Base-by-base conservation (phyloP, 306 rosid genomes). In the Abrus pulchellus region DNA sequence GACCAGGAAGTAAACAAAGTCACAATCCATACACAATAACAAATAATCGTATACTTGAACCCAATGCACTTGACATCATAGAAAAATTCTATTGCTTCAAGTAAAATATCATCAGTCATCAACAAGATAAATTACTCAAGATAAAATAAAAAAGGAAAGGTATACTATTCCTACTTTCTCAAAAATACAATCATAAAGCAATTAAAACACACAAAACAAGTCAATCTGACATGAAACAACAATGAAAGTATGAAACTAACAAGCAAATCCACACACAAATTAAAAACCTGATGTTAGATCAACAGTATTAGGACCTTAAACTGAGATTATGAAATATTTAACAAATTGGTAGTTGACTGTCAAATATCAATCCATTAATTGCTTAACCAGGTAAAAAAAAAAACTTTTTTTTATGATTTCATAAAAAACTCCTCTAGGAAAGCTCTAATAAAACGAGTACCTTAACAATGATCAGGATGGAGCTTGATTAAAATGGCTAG, bases 81-180 rank as follows among this genome's bases (percentile, higher is more conserved):
- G 7, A 78, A 49, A 30, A 3, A 45, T 78, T 78, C 54, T 48
- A 63, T 50, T 27, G 63, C 73, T 67, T 75, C 59, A 43, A 48
- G n/a, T 9, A n/a, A 8, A 61, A 14, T 14, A 76, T 1, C 6
- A 27, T 33, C 52, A 54, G 1, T 32, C 27, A 64, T 73, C 55
- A 65, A 65, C 33, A 5, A 14, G 68, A 64, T 44, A 43, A 30
- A 50, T 36, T 55, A 14, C 5, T 52, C 55, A 9, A 27, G 44
- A 48, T 7, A 76, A 14, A 27, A 44, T 5, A 20, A 11, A 65
- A 54, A 41, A 41, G n/a, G 4, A 32, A 27, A 9, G 29, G 30
- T 44, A 12, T 49, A 43, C 52, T 6, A 9, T 47, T 69, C 52
- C 40, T 27, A 43, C 27, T 55, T 80, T 50, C 57, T 57, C 29